Evolutionary conservation across 257 asterid genomes (phyloP).

Genomic region (Ehretia macrophylla): DNA sequence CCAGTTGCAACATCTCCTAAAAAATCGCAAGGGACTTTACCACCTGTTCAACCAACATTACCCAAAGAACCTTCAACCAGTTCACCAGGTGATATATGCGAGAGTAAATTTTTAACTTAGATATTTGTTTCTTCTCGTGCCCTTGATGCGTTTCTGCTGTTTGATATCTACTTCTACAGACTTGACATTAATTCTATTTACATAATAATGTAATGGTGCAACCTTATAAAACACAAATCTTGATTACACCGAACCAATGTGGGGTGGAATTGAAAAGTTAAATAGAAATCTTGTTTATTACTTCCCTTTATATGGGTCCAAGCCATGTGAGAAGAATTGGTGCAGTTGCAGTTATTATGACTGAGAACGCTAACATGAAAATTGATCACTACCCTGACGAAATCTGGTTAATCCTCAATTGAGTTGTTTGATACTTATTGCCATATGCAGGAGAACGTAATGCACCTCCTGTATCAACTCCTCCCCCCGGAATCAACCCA

Average conservation of each 20-base stretch:
- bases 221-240: background rate
- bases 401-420: background rate
- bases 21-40: slow-evolving; percentile 30
- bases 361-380: too few species aligned
- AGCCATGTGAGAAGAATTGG: too few species aligned
- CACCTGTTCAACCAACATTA: slow-evolving; percentile 28
- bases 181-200: background rate
- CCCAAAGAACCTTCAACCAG: slow-evolving; percentile 43
- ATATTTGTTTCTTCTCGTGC: slow-evolving; percentile 2
- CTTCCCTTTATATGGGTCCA: background rate
- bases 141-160: background rate
- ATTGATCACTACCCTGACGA: too few species aligned
- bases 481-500: slow-evolving; percentile 42
- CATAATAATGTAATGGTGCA: background rate
- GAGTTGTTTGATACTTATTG: background rate
- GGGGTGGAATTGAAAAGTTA: background rate
- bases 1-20: slow-evolving; percentile 38
- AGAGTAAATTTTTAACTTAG: background rate
- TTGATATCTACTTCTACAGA: background rate
- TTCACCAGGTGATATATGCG: slow-evolving; percentile 58
- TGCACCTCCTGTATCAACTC: slow-evolving; percentile 38
- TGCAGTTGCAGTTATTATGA: too few species aligned
- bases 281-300: background rate
- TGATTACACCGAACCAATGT: background rate
- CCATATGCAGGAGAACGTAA: slow-evolving; percentile 41